Base-by-base conservation (phyloP, 2,329 filamentous ascomycete genomes). In the Fusarium oligoseptatum region DNA sequence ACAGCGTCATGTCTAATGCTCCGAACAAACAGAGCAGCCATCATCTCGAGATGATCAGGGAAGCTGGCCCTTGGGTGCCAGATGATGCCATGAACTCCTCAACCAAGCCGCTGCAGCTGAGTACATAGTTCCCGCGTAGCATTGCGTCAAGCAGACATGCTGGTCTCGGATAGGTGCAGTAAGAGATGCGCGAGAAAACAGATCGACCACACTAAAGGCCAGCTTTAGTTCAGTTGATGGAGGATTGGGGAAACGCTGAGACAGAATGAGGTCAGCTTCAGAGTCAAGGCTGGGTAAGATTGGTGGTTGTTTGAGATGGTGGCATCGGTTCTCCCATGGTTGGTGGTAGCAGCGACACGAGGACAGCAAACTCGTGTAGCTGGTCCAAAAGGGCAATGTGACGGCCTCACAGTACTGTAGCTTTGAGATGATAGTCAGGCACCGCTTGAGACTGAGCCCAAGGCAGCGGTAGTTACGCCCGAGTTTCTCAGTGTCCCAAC, bases 131-230 rank as follows among this genome's bases (percentile, higher is more conserved):
- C 58, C 69, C 68, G 72, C 64, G 60, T 60, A 60, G 68, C 58
- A 76, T 76, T 78, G 75, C 75, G 64, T 77, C 76, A 76, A 78
- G 68, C 68, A 61, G 68, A 67, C 73, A 66, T 73, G 67, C 63
- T 74, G 68, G 76, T 78, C 74, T 77, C 77, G 77, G 75, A 75
- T 76, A 76, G 61, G 66, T 74, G 75, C 74, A 77, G 70, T 69
- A 65, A 68, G 52, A 58, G 56, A 67, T 67, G 72, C 37, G 57
- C 66, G 50, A 73, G 64, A 60, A 72, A 67, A 73, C 71, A 72
- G 75, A 72, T 78, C 75, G 75, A 52, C 75, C 52, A 60, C 76
- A 63, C 75, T 67, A 75, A 70, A 43, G 63, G 60, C 64, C 48
- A 60, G 69, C 60, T 64, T 69, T 17, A 68, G 68, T 64, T n/a